phyloP scores from a whole-genome alignment of 306 rosid species.

The Glycine soja region DNA sequence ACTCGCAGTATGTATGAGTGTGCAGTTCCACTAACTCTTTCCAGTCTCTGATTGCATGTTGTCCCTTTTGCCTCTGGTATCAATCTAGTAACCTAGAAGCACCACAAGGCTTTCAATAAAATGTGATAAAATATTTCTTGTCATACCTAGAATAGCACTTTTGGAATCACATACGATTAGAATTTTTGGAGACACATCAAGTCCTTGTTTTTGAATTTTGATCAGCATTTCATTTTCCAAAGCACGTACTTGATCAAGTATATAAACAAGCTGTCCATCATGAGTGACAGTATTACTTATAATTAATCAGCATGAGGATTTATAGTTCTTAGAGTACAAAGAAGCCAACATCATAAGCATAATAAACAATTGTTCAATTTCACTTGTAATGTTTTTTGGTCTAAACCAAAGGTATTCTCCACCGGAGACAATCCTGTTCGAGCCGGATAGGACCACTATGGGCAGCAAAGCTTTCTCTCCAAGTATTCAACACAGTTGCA shows the following conservation, averaged over 20 bases:
- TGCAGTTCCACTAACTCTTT: slow-evolving; percentile 73
- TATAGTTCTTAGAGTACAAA: slow-evolving; percentile 3
- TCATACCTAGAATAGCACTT: background rate
- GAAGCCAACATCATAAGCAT: slow-evolving; percentile 15
- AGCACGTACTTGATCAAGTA: slow-evolving; percentile 86
- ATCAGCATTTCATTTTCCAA: slow-evolving; percentile 79
- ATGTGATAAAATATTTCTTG: background rate
- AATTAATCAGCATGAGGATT: background rate
- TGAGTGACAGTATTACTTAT: background rate
- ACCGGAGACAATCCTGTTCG: too few relatives aligned
- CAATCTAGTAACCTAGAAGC: slow-evolving; percentile 66
- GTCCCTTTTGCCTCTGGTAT: slow-evolving; percentile 82
- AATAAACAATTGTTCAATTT: slow-evolving; percentile 2
- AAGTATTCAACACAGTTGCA: too few relatives aligned
- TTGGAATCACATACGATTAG: slow-evolving; percentile 59
- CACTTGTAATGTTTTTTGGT: too few relatives aligned
- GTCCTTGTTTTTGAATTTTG: slow-evolving; percentile 72
- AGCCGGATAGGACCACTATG: too few relatives aligned
- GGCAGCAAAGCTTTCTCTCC: too few relatives aligned
- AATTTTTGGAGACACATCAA: slow-evolving; percentile 71
- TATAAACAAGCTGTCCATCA: slow-evolving; percentile 67
- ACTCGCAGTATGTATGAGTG: slow-evolving; percentile 73
- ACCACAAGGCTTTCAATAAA: slow-evolving; percentile 26
- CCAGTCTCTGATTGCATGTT: slow-evolving; percentile 75
- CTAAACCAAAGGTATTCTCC: too few relatives aligned